These are phyloP conservation scores for Alternaria sp. DNA, from an alignment of 2,329 filamentous ascomycete species.

Conservation along the genomic window DNA sequence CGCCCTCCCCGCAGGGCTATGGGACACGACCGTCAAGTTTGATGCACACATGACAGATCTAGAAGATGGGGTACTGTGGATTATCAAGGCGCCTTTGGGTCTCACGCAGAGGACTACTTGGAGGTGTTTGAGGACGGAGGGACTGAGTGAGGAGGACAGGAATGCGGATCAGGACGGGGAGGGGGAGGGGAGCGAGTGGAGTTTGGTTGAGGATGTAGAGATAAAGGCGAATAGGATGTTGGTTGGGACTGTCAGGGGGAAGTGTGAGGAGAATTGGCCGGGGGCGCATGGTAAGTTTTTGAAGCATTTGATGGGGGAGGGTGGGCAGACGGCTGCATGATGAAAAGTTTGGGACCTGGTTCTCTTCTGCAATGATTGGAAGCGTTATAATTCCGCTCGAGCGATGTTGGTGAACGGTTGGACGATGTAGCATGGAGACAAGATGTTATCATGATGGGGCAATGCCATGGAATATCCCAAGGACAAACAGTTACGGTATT, in stretches of 20 bases:
- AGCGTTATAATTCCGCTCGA: not conserved
- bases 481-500: not conserved
- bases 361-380: not conserved
- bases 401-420: no score
- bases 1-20: slow-evolving; percentile 47
- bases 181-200: slow-evolving; percentile 38
- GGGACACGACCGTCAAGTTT: slow-evolving; percentile 50
- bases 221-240: slow-evolving; percentile 47
- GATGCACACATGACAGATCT: slow-evolving; percentile 47
- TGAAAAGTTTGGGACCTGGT: not conserved
- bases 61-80: slow-evolving; percentile 46
- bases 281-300: slow-evolving; percentile 46
- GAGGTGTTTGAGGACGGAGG: slow-evolving; percentile 37
- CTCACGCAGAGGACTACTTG: slow-evolving; percentile 46
- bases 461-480: no score
- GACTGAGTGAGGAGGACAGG: slow-evolving; percentile 23
- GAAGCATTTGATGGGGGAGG: slow-evolving; percentile 29
- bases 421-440: no score
- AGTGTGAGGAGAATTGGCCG: slow-evolving; percentile 50
- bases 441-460: no score
- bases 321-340: not conserved
- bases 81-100: slow-evolving; percentile 49
- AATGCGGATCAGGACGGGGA: slow-evolving; percentile 17
- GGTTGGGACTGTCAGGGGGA: slow-evolving; percentile 48
- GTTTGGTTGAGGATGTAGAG: slow-evolving; percentile 50